Conservation (phyloP, 2,329 filamentous ascomycete species). For the Rhytidhysteron rufulum region DNA sequence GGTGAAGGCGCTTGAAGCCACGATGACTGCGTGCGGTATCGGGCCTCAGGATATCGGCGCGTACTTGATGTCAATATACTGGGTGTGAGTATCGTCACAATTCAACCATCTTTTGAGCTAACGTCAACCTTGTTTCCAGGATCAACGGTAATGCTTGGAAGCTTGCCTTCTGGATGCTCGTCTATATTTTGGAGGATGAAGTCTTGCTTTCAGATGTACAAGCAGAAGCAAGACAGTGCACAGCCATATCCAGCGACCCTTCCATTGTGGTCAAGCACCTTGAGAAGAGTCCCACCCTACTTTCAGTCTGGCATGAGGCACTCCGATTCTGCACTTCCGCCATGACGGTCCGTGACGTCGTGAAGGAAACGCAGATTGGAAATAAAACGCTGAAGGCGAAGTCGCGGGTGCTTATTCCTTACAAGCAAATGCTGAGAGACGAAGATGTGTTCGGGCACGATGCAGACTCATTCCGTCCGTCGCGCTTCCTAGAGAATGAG, state of each 20-base stretch:
- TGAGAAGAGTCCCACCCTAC: slow-evolving; percentile 6
- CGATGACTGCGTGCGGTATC: neutral
- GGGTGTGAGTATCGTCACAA: neutral
- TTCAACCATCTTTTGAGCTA: neutral
- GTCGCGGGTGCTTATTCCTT: slow-evolving; percentile 11
- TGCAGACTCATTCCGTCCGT: slow-evolving; percentile 1
- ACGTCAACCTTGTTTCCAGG: neutral
- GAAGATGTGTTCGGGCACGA: slow-evolving; percentile 10
- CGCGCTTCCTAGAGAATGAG: slow-evolving; percentile 2
- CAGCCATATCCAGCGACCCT: neutral
- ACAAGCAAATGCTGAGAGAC: slow-evolving; percentile 13
- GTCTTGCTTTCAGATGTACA: slow-evolving; percentile 5
- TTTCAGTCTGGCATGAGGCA: slow-evolving; percentile 8
- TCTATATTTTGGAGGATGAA: too few relatives aligned
- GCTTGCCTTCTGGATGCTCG: slow-evolving; percentile 16
- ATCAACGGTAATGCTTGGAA: slow-evolving; percentile 17
- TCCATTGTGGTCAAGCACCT: neutral
- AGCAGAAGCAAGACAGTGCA: slow-evolving; percentile 3
- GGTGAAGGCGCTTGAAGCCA: slow-evolving; percentile 1
- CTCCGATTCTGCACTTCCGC: slow-evolving; percentile 8
- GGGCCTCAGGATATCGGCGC: neutral
- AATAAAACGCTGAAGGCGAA: slow-evolving; percentile 10
- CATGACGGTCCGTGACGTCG: slow-evolving; percentile 8
- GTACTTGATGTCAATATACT: slow-evolving; percentile 1
- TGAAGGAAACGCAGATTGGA: too few relatives aligned